Evolutionary conservation across 768 basidiomycete species (phyloP).

Genomic region (Suillus hirtellus): DNA sequence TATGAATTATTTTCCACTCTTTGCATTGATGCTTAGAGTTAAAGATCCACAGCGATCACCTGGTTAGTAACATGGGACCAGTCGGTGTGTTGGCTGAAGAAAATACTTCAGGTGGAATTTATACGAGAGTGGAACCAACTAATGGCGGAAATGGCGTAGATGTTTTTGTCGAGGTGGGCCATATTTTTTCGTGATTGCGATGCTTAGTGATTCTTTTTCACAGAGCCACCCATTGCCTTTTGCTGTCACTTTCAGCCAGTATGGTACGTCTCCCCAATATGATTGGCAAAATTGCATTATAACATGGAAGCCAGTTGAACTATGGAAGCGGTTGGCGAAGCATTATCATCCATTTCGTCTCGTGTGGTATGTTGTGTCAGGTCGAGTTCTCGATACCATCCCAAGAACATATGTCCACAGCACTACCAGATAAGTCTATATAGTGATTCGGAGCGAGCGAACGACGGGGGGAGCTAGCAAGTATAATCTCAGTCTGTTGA

Average conservation of each 20-base stretch:
- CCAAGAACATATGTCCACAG: conserved; percentile 26
- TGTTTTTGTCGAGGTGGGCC: background rate
- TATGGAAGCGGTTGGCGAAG: conserved; percentile 49
- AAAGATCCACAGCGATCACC: conserved; percentile 87
- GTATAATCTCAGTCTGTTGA: too few relatives aligned
- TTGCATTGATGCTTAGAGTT: conserved; percentile 77
- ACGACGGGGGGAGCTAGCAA: too few relatives aligned
- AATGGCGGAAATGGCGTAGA: conserved; percentile 17
- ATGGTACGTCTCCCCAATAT: conserved; percentile 36
- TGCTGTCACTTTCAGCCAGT: conserved; percentile 56
- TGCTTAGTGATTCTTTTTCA: conserved; percentile 9
- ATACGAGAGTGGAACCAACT: conserved; percentile 29
- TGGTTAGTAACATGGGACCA: conserved; percentile 45
- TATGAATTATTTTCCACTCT: conserved; percentile 92
- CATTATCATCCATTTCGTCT: conserved; percentile 64
- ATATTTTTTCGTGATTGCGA: background rate
- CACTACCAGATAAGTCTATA: conserved; percentile 10
- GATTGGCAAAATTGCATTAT: background rate
- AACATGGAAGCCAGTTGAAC: conserved; percentile 37
- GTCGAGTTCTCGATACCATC: conserved; percentile 51
- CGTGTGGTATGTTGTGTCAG: conserved; percentile 47
- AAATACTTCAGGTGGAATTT: conserved; percentile 26
- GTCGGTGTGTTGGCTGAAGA: conserved; percentile 10
- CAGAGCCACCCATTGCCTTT: conserved; percentile 58
- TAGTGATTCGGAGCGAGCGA: too few relatives aligned